Conservation (phyloP, 2,329 filamentous ascomycete genomes). For the Xylariaceae sp. region DNA sequence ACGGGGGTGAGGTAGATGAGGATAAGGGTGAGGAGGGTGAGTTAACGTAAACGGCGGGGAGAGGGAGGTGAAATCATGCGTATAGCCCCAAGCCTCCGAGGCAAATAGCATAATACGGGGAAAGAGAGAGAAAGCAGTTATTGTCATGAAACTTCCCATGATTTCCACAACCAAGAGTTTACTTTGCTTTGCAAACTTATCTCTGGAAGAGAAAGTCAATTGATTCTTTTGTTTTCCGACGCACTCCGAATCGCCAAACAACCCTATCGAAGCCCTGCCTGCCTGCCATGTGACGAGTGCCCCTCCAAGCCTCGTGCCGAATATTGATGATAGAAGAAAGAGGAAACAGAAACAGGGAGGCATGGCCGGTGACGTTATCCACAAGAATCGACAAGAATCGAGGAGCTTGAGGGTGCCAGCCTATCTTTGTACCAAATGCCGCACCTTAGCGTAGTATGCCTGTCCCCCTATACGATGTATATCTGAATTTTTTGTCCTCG, state of each 20-base stretch:
- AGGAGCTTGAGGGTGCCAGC: slow-evolving; percentile 14
- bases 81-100: not conserved
- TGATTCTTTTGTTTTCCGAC: slow-evolving; percentile 34
- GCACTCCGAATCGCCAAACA: slow-evolving; percentile 33
- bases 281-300: slow-evolving; percentile 28
- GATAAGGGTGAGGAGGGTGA: not conserved
- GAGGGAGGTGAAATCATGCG: not conserved
- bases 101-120: not conserved
- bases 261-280: slow-evolving; percentile 32
- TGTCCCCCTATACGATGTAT: slow-evolving; percentile 19
- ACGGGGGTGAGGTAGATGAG: not conserved
- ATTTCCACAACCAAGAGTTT: not conserved
- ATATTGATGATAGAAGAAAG: slow-evolving; percentile 28
- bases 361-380: slow-evolving; percentile 21
- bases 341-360: slow-evolving; percentile 23
- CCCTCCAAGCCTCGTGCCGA: slow-evolving; percentile 29
- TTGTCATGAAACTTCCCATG: slow-evolving; percentile 4
- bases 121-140: not conserved
- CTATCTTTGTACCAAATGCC: slow-evolving; percentile 19
- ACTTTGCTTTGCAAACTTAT: slow-evolving; percentile 3
- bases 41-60: not conserved
- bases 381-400: slow-evolving; percentile 19
- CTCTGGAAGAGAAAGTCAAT: slow-evolving; percentile 29
- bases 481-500: slow-evolving; percentile 14
- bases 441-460: slow-evolving; percentile 14